Evolutionary conservation across 2,329 filamentous ascomycete species (phyloP).

Genomic region (Diplodia seriata): DNA sequence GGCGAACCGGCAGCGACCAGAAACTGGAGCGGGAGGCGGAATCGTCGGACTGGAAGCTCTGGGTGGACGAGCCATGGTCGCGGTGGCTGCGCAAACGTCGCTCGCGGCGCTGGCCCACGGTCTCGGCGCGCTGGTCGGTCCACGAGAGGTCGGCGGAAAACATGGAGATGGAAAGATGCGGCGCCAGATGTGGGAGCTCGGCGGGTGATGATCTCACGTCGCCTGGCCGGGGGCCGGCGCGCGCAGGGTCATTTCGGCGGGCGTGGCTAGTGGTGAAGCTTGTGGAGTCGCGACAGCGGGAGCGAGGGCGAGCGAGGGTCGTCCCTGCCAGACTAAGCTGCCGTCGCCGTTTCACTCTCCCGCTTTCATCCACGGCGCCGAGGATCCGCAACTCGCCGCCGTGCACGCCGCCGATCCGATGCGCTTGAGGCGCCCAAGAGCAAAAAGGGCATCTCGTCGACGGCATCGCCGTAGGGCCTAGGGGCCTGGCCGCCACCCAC

Average conservation of each 20-base stretch:
- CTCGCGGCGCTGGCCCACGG: constrained; percentile 47
- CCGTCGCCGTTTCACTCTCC: constrained; percentile 30
- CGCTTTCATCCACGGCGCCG: constrained; percentile 29
- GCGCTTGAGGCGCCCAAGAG: constrained; percentile 18
- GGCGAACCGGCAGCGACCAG: constrained; percentile 26
- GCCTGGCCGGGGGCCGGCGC: constrained; percentile 10
- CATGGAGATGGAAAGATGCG: constrained; percentile 37
- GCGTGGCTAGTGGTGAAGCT: constrained; percentile 17
- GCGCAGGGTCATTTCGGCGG: background rate
- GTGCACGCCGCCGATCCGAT: background rate
- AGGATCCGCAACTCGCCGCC: constrained; percentile 14
- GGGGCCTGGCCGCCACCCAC: background rate
- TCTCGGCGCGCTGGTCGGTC: constrained; percentile 45
- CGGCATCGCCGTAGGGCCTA: background rate
- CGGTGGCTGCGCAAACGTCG: constrained; percentile 41
- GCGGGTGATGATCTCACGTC: background rate
- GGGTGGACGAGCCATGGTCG: constrained; percentile 9
- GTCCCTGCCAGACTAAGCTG: constrained; percentile 12
- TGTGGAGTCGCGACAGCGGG: background rate
- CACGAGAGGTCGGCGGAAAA: constrained; percentile 50
- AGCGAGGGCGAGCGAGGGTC: background rate
- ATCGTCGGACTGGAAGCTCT: constrained; percentile 21
- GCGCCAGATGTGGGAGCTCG: background rate
- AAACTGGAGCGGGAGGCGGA: constrained; percentile 17
- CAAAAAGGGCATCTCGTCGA: background rate